Base-by-base conservation (phyloP, 306 rosid genomes). In the Ormosia semicastrata region DNA sequence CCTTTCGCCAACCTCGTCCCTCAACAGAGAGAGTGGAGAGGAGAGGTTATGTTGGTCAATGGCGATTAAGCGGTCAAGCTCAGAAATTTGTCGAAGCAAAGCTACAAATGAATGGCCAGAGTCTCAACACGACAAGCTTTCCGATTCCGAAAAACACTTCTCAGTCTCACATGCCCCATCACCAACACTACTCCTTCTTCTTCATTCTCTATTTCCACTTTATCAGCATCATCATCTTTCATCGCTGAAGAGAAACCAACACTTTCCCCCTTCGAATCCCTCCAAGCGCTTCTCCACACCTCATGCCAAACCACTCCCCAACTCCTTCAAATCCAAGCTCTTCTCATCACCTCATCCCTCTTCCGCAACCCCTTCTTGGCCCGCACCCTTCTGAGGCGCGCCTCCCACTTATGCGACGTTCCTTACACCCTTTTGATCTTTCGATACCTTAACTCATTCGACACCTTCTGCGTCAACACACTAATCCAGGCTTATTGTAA, bases 301-400 rank as follows among this genome's bases (percentile, higher is more conserved):
- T 6, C 71, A 13, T 78, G 81, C 82, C 74, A 3, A 10, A 78
- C 11, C 85, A 2, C 57, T 43, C 74, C 66, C 59, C 88, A 90
- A 69, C 78, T 94, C 53, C 44, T 87, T 75, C 92, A 94, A 89
- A 79, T 89, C 64, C 97, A 90, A 33, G 87, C 95, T 15, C 84
- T 85, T 71, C 84, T 90, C 75, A 70, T 88, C 66, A 81, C 93
- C 18, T 59, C 82, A 0, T 86, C 86, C 29, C 80, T 67, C 15
- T 87, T 84, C 73, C 82, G 72, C 75, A 77, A 84, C 75, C 87
- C 89, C 64, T 89, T 82, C 62, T 87, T 93, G 85, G 89, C 91
- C 1, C 89, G 94, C 52, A 90, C 90, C 15, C 49, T 92, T 64
- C 83, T 92, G 53, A 85, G 90, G 57, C 88, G 88, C 41, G 87